Evolutionary conservation across 371 early-diverging fungal genomes (phyloP), one percentile per base, ranked within the genome.

Genomic region (Mucor saturninus): DNA sequence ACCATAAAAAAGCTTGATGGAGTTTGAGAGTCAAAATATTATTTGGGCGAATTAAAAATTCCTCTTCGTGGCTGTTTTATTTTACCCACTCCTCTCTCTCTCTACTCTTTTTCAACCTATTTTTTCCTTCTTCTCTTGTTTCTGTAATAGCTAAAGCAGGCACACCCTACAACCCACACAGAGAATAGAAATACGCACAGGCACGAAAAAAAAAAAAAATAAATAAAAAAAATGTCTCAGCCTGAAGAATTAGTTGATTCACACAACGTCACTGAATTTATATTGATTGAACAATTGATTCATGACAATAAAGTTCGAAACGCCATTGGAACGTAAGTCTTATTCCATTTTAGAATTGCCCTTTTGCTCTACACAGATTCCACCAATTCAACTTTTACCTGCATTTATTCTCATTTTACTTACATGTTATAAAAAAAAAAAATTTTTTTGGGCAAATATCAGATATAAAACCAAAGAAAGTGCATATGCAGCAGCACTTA

Each of bases 381-480:
- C 21, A 21, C 21, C 21, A 21, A 21, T 21, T 21, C 21, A 21
- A 21, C 21, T 21, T 21, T 21, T 21, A 21, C 21, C 21, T 21
- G 21, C 21, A 21, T 21, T 21, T 21, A 21, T 21, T 21, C 21
- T 1, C 21, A 21, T 21, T 21, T 21, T 21, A 21, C 21, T 21
- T 21, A 21, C 21, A 0, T 21, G 21, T 21, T 21, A 35, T 35
- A 35, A 56, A 37, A 46, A 15, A 46, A 26, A 46, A 21, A 46
- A 21, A 4, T 7, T 21, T 21, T 46, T 50, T 4, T 29, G 31
- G 31, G 26, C 14, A 10, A 21, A 7, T n/a, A 5, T 8, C 60
- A 69, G 70, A 39, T 69, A 65, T 28, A 51, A 57, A 6, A 58
- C 39, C 21, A 56, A 69, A 59, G 65, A 69, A 46, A 59, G 54